Evolutionary conservation across 352 stramenopile species (phyloP), one percentile per base, ranked within the genome.

Genomic region (Thalassiosira hispida): DNA sequence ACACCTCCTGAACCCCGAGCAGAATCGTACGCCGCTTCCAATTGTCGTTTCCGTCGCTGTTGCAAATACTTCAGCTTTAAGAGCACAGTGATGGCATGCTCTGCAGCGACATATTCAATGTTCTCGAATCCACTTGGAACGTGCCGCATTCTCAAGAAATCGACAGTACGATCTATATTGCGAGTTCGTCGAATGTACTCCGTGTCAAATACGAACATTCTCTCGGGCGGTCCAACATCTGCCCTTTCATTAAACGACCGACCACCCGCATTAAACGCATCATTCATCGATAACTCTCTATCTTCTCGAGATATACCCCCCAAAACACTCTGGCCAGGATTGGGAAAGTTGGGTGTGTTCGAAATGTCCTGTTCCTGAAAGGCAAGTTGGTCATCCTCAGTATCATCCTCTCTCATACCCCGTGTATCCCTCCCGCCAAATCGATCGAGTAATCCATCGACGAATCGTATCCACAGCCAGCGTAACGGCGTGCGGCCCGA

Each of bases 81-180:
- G 14, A 83, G 44, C 8, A 83, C 74, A 22, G 67, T 69, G 25
- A 77, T 81, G 6, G 81, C 84, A 77, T 85, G 84, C 25, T 86
- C 42, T 11, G 79, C 52, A 47, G 72, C 73, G 44, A 85, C 74
- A 20, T 73, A 18, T 49, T 85, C 74, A 52, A 82, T 49, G 14
- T 31, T 66, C 23, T 84, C 61, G 20, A 89, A 81, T 35, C 88
- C 82, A 57, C 38, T 33, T 51, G 84, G 84, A 53, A 92, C 87
- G 49, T 92, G 84, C 55, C 87, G 52, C 87, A 92, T 92, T 35
- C 85, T 67, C 11, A 92, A 60, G 80, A 91, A 92, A 55, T 91
- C 83, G 60, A 91, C 82, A 4, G 87, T 82, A 16, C 83, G 83
- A 82, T 92, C 86, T 23, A 92, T 60, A 40, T 38, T 38, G 22